A percentile compares a stretch with the other conserved stretches of the same genome.
Conservation (phyloP, 345 rosid genomes). For the Arabidopsis thaliana region TAIR10.1 NC_003074.8:1058001-1058500, state of each 20-base stretch:
- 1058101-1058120: conserved; percentile 39
- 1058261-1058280: no score
- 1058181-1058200: not conserved
- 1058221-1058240: not conserved
- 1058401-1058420: conserved; percentile 48
- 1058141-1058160: conserved; percentile 26
- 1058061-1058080: conserved; percentile 52
- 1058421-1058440: conserved; percentile 17
- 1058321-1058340: not conserved
- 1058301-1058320: no score
- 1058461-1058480: conserved; percentile 1
- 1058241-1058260: no score
- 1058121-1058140: conserved; percentile 36
- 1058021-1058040: conserved; percentile 57
- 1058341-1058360: not conserved
- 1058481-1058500: conserved; percentile 38
- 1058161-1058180: conserved; percentile 18
- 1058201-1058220: not conserved
- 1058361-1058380: conserved; percentile 21
- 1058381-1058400: conserved; percentile 53
- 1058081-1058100: conserved; percentile 46
- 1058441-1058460: conserved; percentile 10
- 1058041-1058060: conserved; percentile 66
- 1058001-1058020: conserved; percentile 36
- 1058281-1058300: no score